Conservation (phyloP, 2,329 filamentous ascomycete genomes). For the Fusarium papillatum region DNA sequence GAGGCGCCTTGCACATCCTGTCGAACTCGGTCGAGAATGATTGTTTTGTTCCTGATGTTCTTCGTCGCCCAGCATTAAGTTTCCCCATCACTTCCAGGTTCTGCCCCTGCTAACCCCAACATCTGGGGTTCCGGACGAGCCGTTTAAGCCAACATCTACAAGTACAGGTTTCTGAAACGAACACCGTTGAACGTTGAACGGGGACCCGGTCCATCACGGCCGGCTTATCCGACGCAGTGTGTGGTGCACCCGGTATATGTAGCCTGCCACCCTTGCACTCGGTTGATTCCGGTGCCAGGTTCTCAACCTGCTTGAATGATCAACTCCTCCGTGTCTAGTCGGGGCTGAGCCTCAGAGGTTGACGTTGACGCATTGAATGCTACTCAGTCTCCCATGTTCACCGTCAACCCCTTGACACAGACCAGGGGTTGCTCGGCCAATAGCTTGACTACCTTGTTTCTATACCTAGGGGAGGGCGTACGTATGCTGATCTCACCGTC, state of each 20-base stretch:
- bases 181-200: constrained; percentile 12
- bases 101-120: constrained; percentile 1
- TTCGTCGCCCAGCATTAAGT: neutral
- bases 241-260: constrained; percentile 4
- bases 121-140: constrained; percentile 12
- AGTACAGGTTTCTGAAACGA: constrained; percentile 30
- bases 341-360: constrained; percentile 13
- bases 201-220: constrained; percentile 1
- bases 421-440: constrained; percentile 8
- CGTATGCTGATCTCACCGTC: neutral
- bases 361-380: constrained; percentile 3
- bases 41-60: constrained; percentile 2
- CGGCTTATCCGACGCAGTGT: constrained; percentile 4
- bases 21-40: constrained; percentile 6
- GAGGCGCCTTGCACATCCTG: constrained; percentile 6
- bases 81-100: neutral
- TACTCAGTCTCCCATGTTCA: constrained; percentile 18
- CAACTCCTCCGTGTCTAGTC: constrained; percentile 12
- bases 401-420: constrained; percentile 11
- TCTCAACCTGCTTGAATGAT: neutral
- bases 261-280: constrained; percentile 25
- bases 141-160: constrained; percentile 16
- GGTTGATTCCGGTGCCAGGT: constrained; percentile 34
- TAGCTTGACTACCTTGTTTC: constrained; percentile 1
- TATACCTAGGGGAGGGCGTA: neutral